phyloP scores from a whole-genome alignment of 257 asterid genomes.

The Nicotiana tomentosiformis region DNA sequence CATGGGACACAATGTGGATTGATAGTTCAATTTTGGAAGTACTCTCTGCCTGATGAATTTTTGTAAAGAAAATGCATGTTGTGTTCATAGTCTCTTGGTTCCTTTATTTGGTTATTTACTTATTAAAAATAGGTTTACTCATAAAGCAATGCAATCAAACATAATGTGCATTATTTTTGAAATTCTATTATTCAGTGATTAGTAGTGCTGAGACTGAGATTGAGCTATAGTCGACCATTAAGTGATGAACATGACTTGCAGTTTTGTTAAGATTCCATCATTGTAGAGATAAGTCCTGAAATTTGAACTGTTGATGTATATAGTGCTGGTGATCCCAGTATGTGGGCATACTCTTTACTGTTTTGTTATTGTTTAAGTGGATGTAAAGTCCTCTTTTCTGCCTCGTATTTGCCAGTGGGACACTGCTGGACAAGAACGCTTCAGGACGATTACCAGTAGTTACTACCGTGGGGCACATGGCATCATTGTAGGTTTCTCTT shows the following conservation, averaged over 20 bases:
- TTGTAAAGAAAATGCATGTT: background rate
- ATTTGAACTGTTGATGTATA: background rate
- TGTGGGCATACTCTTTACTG: background rate
- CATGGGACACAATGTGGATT: background rate
- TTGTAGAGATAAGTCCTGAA: background rate
- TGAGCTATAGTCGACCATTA: background rate
- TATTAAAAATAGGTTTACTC: too few species aligned
- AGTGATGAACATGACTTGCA: background rate
- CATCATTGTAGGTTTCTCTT: slow-evolving; percentile 45
- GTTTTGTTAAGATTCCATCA: background rate
- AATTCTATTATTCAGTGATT: background rate
- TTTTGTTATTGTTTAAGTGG: background rate
- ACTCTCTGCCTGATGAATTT: background rate
- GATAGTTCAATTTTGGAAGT: background rate
- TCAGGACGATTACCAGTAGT: slow-evolving; percentile 79
- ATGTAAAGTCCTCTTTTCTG: slow-evolving; percentile 4
- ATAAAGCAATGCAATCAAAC: background rate
- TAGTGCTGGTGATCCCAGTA: too few species aligned
- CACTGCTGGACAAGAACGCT: slow-evolving; percentile 86
- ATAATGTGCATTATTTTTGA: background rate
- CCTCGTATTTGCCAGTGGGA: slow-evolving; percentile 45
- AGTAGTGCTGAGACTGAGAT: background rate
- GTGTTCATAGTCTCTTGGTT: background rate
- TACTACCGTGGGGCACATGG: slow-evolving; percentile 93
- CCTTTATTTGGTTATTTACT: background rate